phyloP scores from a whole-genome alignment of 768 basidiomycete genomes.

The Ephemerocybe angulata region DNA sequence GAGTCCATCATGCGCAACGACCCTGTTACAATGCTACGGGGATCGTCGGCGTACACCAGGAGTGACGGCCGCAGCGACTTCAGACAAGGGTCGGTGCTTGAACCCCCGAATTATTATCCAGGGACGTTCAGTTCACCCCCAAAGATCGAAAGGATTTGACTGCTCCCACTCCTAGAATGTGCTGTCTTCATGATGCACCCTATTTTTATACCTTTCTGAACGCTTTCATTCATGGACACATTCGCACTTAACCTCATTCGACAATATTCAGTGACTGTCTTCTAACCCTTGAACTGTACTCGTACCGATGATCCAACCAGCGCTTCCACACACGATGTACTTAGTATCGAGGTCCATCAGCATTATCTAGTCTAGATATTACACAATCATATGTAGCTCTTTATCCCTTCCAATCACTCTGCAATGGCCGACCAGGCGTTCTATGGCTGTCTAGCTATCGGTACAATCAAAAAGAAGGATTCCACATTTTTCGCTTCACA shows the following conservation, averaged over 20 bases:
- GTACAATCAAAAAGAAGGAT: slow-evolving; percentile 34
- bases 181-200: no score
- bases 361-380: not conserved
- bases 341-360: no score
- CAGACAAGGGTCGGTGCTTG: slow-evolving; percentile 15
- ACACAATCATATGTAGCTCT: not conserved
- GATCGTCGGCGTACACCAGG: slow-evolving; percentile 16
- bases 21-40: slow-evolving; percentile 23
- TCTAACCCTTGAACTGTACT: no score
- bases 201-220: no score
- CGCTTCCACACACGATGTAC: not conserved
- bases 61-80: slow-evolving; percentile 22
- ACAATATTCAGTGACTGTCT: no score
- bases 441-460: not conserved
- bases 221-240: no score
- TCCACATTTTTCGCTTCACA: slow-evolving; percentile 71
- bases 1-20: slow-evolving; percentile 32
- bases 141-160: slow-evolving; percentile 8
- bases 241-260: no score
- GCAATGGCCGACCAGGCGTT: not conserved
- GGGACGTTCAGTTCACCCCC: slow-evolving; percentile 23
- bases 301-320: not conserved
- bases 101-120: not conserved
- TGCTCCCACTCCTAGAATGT: not conserved
- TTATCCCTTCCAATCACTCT: not conserved